A percentile compares a stretch with the other conserved stretches of the same genome.
phyloP scores from a whole-genome alignment of 495 filamentous ascomycete species.

The Jackrogersella minutella region DNA sequence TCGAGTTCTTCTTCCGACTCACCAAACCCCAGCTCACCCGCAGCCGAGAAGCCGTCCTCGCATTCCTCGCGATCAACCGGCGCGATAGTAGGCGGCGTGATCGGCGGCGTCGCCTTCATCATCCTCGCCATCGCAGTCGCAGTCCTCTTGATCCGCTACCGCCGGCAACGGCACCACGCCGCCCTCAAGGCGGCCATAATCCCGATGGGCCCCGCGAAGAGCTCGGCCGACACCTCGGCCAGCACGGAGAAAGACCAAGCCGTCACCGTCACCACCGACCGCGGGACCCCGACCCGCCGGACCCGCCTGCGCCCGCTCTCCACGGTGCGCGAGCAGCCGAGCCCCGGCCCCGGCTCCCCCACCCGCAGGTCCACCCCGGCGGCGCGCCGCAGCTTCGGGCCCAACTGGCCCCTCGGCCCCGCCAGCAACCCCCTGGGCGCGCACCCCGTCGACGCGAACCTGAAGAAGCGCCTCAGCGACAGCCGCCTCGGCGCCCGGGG shows the following conservation, averaged over 20 bases:
- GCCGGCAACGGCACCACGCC: neutral
- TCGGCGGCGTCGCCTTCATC: conserved; percentile 31
- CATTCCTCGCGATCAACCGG: conserved; percentile 23
- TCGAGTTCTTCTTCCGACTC: conserved; percentile 1
- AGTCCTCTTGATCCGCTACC: conserved; percentile 12
- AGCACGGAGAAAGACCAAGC: conserved; percentile 8
- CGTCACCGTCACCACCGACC: neutral
- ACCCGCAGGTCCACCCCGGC: neutral
- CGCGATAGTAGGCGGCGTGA: conserved; percentile 30
- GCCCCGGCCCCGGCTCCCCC: conserved; percentile 1
- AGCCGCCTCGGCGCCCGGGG: neutral
- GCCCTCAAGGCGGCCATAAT: neutral
- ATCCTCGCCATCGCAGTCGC: conserved; percentile 8
- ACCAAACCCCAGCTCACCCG: neutral
- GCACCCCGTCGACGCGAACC: conserved; percentile 32
- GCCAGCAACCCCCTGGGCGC: conserved; percentile 19
- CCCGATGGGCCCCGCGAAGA: conserved; percentile 5
- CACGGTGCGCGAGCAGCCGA: conserved; percentile 32
- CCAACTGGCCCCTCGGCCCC: conserved; percentile 34
- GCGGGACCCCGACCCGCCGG: neutral
- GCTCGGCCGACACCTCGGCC: conserved; percentile 14
- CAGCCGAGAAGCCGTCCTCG: neutral
- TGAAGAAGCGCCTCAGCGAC: conserved; percentile 30
- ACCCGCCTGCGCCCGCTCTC: conserved; percentile 30
- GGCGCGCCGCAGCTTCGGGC: conserved; percentile 20